Evolutionary conservation across 2,329 filamentous ascomycete species (phyloP).

Genomic region (Botrytis deweyae): DNA sequence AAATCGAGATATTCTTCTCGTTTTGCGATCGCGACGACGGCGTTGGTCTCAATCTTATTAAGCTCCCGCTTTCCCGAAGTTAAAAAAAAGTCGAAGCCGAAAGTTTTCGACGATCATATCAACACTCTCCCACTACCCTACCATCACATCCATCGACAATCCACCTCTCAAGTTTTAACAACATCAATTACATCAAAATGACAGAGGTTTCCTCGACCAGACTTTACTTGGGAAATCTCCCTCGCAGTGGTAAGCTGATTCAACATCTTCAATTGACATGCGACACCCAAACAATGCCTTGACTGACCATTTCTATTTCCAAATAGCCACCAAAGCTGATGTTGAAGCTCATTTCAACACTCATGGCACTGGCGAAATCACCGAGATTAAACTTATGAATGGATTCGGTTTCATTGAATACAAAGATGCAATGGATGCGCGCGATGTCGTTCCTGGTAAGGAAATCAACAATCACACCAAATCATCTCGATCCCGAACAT

Average conservation of each 20-base stretch:
- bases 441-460: slow-evolving; percentile 96
- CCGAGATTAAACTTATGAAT: slow-evolving; percentile 99
- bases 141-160: background rate
- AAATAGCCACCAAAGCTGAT: slow-evolving; percentile 88
- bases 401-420: slow-evolving; percentile 99
- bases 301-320: background rate
- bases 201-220: slow-evolving; percentile 94
- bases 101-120: background rate
- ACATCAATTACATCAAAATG: slow-evolving; percentile 40
- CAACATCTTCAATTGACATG: background rate
- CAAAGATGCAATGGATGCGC: slow-evolving; percentile 96
- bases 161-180: slow-evolving; percentile 10
- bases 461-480: slow-evolving; percentile 25
- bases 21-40: slow-evolving; percentile 11
- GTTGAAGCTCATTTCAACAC: slow-evolving; percentile 93
- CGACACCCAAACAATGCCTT: background rate
- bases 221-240: slow-evolving; percentile 97
- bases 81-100: background rate
- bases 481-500: slow-evolving; percentile 23
- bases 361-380: slow-evolving; percentile 96
- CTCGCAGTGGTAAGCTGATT: slow-evolving; percentile 76
- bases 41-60: background rate
- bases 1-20: background rate
- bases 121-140: background rate
- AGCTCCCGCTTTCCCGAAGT: background rate